A percentile compares a stretch with the other conserved stretches of the same genome.
Conservation (phyloP, 768 basidiomycete genomes). For the Trametopsis cervina region DNA sequence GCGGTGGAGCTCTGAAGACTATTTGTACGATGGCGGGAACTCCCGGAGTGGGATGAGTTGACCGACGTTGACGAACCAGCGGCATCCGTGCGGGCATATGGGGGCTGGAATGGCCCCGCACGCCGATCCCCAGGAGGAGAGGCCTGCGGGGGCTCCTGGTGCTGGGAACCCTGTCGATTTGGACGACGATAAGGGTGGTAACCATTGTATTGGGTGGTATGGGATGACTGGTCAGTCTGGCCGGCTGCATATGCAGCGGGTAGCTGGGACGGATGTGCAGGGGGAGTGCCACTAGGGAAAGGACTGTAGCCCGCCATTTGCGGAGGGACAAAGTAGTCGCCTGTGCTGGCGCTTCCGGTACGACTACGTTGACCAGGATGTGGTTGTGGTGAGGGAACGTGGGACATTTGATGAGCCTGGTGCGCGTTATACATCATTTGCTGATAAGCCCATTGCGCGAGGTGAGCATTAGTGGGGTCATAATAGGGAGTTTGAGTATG, state of each 20-base stretch:
- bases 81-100: conserved; percentile 75
- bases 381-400: conserved; percentile 17
- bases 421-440: conserved; percentile 83
- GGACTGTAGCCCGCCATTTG: conserved; percentile 50
- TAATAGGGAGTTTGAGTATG: conserved; percentile 56
- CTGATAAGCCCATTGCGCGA: conserved; percentile 86
- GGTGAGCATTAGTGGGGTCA: conserved; percentile 72
- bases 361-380: conserved; percentile 30
- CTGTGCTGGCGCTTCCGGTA: conserved; percentile 30
- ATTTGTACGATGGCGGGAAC: conserved; percentile 60
- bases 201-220: conserved; percentile 41
- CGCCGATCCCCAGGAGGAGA: conserved; percentile 39
- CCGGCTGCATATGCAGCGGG: conserved; percentile 33
- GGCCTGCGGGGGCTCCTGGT: conserved; percentile 20
- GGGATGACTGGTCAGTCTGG: conserved; percentile 24
- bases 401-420: conserved; percentile 40
- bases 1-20: conserved; percentile 58
- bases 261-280: conserved; percentile 45
- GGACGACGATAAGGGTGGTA: conserved; percentile 83
- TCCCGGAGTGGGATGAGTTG: conserved; percentile 47
- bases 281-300: conserved; percentile 67
- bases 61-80: conserved; percentile 75
- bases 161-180: conserved; percentile 28
- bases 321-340: conserved; percentile 54
- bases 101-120: conserved; percentile 52